Evolutionary conservation across 768 basidiomycete species (phyloP).

Genomic region (Tephrocybe sp.): DNA sequence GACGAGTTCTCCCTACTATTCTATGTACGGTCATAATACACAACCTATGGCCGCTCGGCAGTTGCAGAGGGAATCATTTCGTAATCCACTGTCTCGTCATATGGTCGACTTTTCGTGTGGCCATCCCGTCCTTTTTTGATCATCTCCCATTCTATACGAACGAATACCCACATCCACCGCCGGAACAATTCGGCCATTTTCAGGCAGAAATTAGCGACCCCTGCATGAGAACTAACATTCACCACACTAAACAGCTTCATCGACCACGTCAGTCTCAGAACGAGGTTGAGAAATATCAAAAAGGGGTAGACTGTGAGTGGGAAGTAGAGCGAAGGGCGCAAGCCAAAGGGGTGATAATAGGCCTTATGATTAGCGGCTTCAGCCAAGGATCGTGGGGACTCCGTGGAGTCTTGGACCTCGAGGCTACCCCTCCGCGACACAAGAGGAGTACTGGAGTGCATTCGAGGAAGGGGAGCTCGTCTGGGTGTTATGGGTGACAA

Average conservation of each 20-base stretch:
- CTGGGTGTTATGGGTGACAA: constrained; percentile 41
- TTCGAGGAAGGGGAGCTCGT: constrained; percentile 43
- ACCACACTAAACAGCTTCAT: constrained; percentile 88
- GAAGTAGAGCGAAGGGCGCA: constrained; percentile 74
- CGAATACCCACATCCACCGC: constrained; percentile 98
- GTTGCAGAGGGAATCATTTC: constrained; percentile 37
- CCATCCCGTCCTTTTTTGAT: constrained; percentile 51
- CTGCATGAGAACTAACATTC: constrained; percentile 74
- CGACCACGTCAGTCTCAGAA: constrained; percentile 92
- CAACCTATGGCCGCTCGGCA: constrained; percentile 19
- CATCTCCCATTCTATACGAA: constrained; percentile 96
- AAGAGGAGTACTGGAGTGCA: constrained; percentile 36
- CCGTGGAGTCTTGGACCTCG: constrained; percentile 4
- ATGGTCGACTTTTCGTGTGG: constrained; percentile 21
- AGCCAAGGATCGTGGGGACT: constrained; percentile 2
- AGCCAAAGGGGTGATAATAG: constrained; percentile 57
- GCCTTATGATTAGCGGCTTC: constrained; percentile 16
- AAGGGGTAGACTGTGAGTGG: constrained; percentile 85
- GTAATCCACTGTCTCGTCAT: constrained; percentile 35
- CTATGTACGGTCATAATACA: constrained; percentile 3
- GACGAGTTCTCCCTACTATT: constrained; percentile 9
- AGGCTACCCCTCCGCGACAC: constrained; percentile 14
- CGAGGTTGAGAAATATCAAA: constrained; percentile 75
- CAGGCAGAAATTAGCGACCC: constrained; percentile 81
- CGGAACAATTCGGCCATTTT: constrained; percentile 88